These are phyloP conservation scores for Lentinula edodes DNA, from an alignment of 768 basidiomycete species.

Conservation along the genomic window DNA sequence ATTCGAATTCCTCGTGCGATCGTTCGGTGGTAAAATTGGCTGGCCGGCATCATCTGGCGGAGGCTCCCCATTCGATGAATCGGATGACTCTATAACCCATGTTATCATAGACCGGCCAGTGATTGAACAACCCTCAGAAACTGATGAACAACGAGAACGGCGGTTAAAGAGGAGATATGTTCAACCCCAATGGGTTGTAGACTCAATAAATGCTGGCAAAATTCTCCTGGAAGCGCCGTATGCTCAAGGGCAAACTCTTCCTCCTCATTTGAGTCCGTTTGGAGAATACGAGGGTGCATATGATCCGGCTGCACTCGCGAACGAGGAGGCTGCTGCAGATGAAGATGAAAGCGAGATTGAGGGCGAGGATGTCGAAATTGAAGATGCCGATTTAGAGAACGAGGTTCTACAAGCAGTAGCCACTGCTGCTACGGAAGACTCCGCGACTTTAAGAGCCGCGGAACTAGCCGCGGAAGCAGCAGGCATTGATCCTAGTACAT, in stretches of 20 bases:
- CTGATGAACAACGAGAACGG: constrained; percentile 53
- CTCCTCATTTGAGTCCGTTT: constrained; percentile 95
- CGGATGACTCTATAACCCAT: constrained; percentile 85
- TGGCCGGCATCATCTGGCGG: constrained; percentile 81
- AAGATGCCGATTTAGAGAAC: constrained; percentile 21
- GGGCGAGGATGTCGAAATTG: constrained; percentile 21
- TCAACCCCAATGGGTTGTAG: constrained; percentile 97
- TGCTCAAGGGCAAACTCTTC: constrained; percentile 77
- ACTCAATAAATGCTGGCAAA: constrained; percentile 86
- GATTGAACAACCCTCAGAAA: constrained; percentile 41
- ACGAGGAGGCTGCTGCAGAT: constrained; percentile 24
- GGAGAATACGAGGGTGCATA: constrained; percentile 77
- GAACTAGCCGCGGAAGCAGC: constrained; percentile 91
- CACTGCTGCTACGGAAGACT: constrained; percentile 42
- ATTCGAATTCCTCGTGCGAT: constrained; percentile 90
- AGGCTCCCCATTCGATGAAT: constrained; percentile 75
- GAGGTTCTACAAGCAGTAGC: constrained; percentile 27
- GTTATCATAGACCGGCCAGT: constrained; percentile 90
- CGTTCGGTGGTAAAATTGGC: constrained; percentile 88
- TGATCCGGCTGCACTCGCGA: constrained; percentile 45
- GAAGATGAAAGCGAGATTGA: constrained; percentile 26
- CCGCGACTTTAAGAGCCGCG: constrained; percentile 71
- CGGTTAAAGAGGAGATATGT: constrained; percentile 75
- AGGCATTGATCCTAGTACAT: constrained; percentile 73
- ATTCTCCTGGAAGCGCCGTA: constrained; percentile 84